phyloP scores from a whole-genome alignment of 2,329 filamentous ascomycete genomes.

The Aschersonia sp. region DNA sequence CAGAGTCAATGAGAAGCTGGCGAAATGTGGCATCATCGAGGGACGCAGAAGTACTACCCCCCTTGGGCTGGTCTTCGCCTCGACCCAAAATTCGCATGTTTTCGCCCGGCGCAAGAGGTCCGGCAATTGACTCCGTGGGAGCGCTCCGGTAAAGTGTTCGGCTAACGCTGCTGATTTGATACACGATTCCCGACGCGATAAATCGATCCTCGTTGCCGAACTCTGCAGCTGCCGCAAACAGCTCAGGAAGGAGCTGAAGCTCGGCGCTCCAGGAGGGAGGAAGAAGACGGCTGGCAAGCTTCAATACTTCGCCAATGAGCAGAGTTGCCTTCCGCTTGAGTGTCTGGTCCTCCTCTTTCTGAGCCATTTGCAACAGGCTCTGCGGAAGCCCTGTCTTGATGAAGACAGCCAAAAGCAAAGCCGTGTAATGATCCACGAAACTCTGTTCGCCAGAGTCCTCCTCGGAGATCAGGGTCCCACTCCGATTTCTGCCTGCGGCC shows the following conservation, averaged over 20 bases:
- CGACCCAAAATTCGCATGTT: conserved; percentile 32
- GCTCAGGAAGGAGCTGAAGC: conserved; percentile 74
- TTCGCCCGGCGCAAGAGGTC: conserved; percentile 25
- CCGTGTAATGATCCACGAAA: conserved; percentile 87
- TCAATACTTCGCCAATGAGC: conserved; percentile 80
- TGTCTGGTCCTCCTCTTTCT: conserved; percentile 51
- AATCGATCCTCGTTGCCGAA: conserved; percentile 62
- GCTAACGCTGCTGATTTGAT: conserved; percentile 96
- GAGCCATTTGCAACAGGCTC: conserved; percentile 47
- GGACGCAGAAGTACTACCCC: conserved; percentile 23
- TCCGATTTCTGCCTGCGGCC: conserved; percentile 32
- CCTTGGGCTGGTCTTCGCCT: conserved; percentile 43
- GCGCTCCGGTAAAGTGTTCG: conserved; percentile 76
- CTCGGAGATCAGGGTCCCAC: conserved; percentile 39
- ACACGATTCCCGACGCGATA: conserved; percentile 77
- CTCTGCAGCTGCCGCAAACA: conserved; percentile 63
- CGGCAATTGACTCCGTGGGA: conserved; percentile 26
- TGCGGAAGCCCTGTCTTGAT: conserved; percentile 65
- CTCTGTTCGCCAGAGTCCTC: conserved; percentile 63
- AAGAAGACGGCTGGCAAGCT: conserved; percentile 73
- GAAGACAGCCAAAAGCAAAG: conserved; percentile 72
- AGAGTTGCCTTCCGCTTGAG: conserved; percentile 82
- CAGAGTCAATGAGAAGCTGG: conserved; percentile 58
- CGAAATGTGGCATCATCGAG: conserved; percentile 50
- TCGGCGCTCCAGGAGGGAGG: conserved; percentile 71